phyloP scores from a whole-genome alignment of 2,329 filamentous ascomycete genomes.

The Arthrobotrys sinensis region DNA sequence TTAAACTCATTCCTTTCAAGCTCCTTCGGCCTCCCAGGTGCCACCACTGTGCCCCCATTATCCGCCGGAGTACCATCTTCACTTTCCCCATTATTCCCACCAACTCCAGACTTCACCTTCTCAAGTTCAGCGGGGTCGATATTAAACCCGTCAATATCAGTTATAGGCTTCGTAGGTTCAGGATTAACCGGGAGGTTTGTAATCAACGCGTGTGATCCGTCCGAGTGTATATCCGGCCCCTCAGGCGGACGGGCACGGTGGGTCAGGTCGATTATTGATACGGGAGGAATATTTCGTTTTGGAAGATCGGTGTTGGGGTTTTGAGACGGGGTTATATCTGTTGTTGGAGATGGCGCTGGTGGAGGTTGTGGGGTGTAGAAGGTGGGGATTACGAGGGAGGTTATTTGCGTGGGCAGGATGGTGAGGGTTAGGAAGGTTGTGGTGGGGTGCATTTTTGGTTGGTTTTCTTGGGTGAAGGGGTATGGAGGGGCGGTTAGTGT shows the following conservation, averaged over 20 bases:
- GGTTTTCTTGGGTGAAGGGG: not conserved
- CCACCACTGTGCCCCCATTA: not conserved
- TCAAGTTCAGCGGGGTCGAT: not conserved
- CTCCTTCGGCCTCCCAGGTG: not conserved
- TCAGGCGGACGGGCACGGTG: not conserved
- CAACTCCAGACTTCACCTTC: not conserved
- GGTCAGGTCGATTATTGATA: not conserved
- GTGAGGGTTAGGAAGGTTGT: not conserved
- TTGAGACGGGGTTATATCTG: not conserved
- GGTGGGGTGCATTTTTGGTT: not conserved
- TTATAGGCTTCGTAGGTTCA: no score
- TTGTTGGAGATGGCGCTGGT: not conserved
- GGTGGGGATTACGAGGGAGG: slow-evolving; percentile 14
- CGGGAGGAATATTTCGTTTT: not conserved
- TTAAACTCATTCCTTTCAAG: slow-evolving; percentile 17
- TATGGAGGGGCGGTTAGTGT: no score
- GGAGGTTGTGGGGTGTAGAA: not conserved
- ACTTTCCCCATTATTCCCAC: no score
- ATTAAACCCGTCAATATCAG: not conserved
- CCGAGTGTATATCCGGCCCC: not conserved
- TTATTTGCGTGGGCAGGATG: not conserved
- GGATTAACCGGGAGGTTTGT: not conserved
- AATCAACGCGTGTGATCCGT: not conserved
- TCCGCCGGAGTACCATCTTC: not conserved
- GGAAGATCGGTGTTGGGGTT: not conserved